Base-by-base conservation (phyloP, 2,329 filamentous ascomycete species). In the Chaetomium sp. region DNA sequence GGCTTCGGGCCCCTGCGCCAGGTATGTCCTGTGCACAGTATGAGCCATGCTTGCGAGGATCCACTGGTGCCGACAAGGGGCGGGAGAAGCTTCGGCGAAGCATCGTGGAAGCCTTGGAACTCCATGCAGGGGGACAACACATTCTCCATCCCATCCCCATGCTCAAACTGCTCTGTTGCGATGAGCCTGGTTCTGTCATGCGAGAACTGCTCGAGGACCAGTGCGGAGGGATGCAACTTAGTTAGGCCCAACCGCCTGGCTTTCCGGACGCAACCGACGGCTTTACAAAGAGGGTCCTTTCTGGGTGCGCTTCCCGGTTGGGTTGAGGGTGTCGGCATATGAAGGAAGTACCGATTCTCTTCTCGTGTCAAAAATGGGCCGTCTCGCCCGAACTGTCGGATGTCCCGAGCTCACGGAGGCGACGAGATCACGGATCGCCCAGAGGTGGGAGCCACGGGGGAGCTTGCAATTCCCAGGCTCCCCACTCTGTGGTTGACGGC, bases 31-130 rank as follows among this genome's bases (percentile, higher is more conserved):
- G n/a, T n/a, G n/a, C n/a, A n/a, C n/a, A n/a, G n/a, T n/a, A 58
- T 61, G 62, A 53, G 33, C 57, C 51, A 38, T 47, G 61, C 50
- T 51, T 49, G 53, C 60, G 35, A 62, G 53, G 65, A 63, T 66
- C 67, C 63, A 63, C 60, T 23, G n/a, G 63, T 55, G 49, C 27
- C 38, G 27, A 50, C 31, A 38, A 62, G 59, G 47, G 51, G 66
- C 70, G 67, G 66, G 67, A 71, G 70, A 71, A 71, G 69, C 64
- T 64, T 68, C 53, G 58, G 50, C 62, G 68, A 71, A 70, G 65
- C 60, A 57, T 51, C 42, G 62, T 70, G 66, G 70, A 70, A 71
- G 67, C 65, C 56, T 21, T 56, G 50, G n/a, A 21, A 21, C 19
- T 16, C 23, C 35, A 38, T 21, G 54, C 54, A 51, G 23, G 23